Conservation (phyloP, 106 monocot genomes). For the Vanilla planifolia region DNA sequence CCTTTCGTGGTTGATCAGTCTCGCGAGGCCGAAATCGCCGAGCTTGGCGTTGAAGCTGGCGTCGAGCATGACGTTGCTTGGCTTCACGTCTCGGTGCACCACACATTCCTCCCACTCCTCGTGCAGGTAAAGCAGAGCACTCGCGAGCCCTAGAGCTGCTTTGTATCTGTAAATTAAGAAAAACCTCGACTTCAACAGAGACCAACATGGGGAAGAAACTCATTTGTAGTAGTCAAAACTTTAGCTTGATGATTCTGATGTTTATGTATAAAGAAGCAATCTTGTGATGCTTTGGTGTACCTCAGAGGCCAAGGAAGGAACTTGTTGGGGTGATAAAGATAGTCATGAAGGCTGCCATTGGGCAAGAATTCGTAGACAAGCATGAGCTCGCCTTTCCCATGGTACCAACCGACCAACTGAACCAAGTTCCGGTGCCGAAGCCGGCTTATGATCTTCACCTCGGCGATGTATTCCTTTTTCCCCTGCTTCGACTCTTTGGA, state of each 20-base stretch:
- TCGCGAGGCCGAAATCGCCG: constrained; percentile 22
- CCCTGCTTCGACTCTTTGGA: constrained; percentile 47
- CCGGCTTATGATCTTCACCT: constrained; percentile 56
- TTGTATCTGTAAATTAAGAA: constrained; percentile 21
- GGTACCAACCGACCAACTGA: constrained; percentile 57
- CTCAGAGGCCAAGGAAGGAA: constrained; percentile 33
- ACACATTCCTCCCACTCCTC: constrained; percentile 51
- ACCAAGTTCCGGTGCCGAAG: constrained; percentile 53
- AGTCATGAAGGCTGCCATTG: constrained; percentile 49
- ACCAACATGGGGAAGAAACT: too few relatives aligned
- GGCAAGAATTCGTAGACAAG: constrained; percentile 62
- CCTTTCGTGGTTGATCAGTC: constrained; percentile 14
- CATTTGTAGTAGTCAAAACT: too few relatives aligned
- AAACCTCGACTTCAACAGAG: background rate
- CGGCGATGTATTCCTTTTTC: constrained; percentile 49
- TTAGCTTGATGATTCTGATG: background rate
- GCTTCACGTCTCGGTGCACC: constrained; percentile 35
- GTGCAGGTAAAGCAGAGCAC: constrained; percentile 53
- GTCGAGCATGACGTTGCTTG: constrained; percentile 28
- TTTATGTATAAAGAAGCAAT: background rate
- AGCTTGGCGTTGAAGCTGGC: constrained; percentile 12
- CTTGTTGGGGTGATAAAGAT: constrained; percentile 18
- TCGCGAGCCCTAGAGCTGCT: constrained; percentile 31
- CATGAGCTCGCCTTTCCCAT: constrained; percentile 29
- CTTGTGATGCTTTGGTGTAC: background rate